Evolutionary conservation across 78 protist species (phyloP), one percentile per base, ranked within the genome.

Genomic region (Mantamonas sphyraenae): DNA sequence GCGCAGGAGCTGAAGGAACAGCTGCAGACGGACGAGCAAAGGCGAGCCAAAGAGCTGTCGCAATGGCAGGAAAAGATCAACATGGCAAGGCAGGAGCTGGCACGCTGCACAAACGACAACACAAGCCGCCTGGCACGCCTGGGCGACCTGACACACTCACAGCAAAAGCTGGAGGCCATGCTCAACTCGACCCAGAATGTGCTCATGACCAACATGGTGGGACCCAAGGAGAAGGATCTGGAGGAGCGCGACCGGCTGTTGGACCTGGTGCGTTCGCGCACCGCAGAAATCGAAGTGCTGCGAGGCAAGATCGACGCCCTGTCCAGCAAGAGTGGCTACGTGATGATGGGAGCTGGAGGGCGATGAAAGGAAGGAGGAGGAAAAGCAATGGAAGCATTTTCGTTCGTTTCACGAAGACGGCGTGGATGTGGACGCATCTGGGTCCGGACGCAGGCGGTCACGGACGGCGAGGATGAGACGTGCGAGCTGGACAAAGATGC

Each of bases 1-100:
- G 76, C 89, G 22, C 84, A 73, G 43, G 89, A 84, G 63, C 50
- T 84, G 63, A 68, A 69, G 37, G 73, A 47, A 63, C 45, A 34
- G 62, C 71, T 76, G n/a, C 71, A 35, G 55, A 1, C 2, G 0
- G 73, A 39, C 16, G 84, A 79, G 42, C 5, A 3, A 4, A 55
- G 24, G 61, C 45, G 50, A 31, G 35, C 73, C 19, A 9, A 4
- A 9, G 73, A 67, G 62, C 47, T 53, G 10, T 2, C 16, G 47
- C 57, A 20, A 12, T 53, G 73, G 73, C 17, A 59, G 67, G 33
- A n/a, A n/a, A n/a, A n/a, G n/a, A n/a, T n/a, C n/a, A n/a, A n/a
- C n/a, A n/a, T n/a, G n/a, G 30, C 63, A 43, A 63, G 39, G 63
- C n/a, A 38, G 0, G 57, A 51, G 57, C 57, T 51, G 57, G 57